These are phyloP conservation scores for Cordyceps cateniannulata DNA, from an alignment of 2,329 filamentous ascomycete genomes.

Conservation along the genomic window DNA sequence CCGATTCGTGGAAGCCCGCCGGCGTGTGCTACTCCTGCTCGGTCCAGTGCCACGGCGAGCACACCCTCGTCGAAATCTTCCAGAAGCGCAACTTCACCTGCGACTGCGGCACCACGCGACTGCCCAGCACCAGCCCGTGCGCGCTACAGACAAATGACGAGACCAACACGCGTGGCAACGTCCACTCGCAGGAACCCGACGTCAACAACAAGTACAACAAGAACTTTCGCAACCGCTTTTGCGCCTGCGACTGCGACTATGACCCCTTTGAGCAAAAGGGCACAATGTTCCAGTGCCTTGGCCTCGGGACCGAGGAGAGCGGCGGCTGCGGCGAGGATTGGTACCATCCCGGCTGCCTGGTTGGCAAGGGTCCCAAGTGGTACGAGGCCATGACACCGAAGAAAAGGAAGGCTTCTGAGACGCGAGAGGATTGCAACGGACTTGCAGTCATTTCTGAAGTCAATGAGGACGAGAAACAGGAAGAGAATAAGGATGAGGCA, in stretches of 20 bases:
- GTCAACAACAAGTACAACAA: constrained; percentile 85
- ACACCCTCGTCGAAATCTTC: constrained; percentile 92
- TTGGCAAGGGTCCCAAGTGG: constrained; percentile 72
- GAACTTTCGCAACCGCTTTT: constrained; percentile 91
- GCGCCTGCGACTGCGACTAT: constrained; percentile 81
- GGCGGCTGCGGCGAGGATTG: constrained; percentile 95
- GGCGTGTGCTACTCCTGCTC: constrained; percentile 96
- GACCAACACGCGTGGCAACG: constrained; percentile 69
- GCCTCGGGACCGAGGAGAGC: constrained; percentile 69
- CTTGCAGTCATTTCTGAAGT: constrained; percentile 47
- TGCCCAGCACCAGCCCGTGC: constrained; percentile 66
- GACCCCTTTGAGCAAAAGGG: constrained; percentile 85
- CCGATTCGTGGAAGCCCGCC: constrained; percentile 51
- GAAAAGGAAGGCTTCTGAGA: constrained; percentile 3
- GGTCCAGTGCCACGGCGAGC: constrained; percentile 92
- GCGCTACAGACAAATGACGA: constrained; percentile 63
- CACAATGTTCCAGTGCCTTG: constrained; percentile 97
- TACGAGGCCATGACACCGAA: constrained; percentile 45
- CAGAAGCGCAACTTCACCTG: constrained; percentile 92
- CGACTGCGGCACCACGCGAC: constrained; percentile 85
- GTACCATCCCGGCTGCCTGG: constrained; percentile 91
- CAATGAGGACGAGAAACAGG: constrained; percentile 24
- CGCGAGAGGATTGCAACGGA: constrained; percentile 17
- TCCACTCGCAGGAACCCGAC: constrained; percentile 68
- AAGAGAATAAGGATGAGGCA: constrained; percentile 16